A percentile compares a stretch with the other conserved stretches of the same genome.
phyloP scores from a whole-genome alignment of 1,284 basidiomycete species.

The Ustilago hordei region DNA sequence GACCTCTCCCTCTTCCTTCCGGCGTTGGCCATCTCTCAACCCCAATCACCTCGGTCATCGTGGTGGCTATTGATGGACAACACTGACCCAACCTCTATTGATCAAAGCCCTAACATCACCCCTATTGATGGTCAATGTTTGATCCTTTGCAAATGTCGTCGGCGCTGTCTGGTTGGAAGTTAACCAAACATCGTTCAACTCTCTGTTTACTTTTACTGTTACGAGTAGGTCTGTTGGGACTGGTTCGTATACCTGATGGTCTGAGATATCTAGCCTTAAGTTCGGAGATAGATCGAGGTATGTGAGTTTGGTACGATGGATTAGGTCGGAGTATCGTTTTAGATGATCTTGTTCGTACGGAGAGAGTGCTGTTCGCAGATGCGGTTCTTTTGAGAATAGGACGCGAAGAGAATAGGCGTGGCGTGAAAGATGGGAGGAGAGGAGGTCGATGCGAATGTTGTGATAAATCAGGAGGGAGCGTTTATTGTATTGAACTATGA shows the following conservation, averaged over 20 bases:
- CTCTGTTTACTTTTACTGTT: slow-evolving; percentile 31
- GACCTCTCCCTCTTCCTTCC: too few relatives aligned
- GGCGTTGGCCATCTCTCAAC: background rate
- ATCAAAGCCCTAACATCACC: slow-evolving; percentile 27
- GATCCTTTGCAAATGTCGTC: slow-evolving; percentile 29
- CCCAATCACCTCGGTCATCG: background rate
- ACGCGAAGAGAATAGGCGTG: slow-evolving; percentile 10
- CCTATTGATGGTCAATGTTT: slow-evolving; percentile 34
- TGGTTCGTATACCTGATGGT: slow-evolving; percentile 24
- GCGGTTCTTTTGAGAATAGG: slow-evolving; percentile 11
- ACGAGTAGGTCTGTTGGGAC: slow-evolving; percentile 23
- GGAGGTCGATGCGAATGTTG: slow-evolving; percentile 78
- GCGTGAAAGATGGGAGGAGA: slow-evolving; percentile 17
- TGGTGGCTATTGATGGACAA: slow-evolving; percentile 19
- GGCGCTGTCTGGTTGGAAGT: slow-evolving; percentile 16
- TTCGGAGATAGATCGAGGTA: slow-evolving; percentile 23
- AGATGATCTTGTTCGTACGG: slow-evolving; percentile 25
- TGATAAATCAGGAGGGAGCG: slow-evolving; percentile 93
- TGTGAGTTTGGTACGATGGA: slow-evolving; percentile 22
- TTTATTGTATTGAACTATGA: slow-evolving; percentile 89
- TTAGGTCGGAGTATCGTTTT: slow-evolving; percentile 22
- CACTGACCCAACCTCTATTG: slow-evolving; percentile 31
- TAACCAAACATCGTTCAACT: slow-evolving; percentile 34
- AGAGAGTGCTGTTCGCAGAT: slow-evolving; percentile 10
- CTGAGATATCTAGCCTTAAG: slow-evolving; percentile 20